Evolutionary conservation across 495 filamentous ascomycete genomes (phyloP), one percentile per base, ranked within the genome.

Genomic region (Coniosporium apollinis): DNA sequence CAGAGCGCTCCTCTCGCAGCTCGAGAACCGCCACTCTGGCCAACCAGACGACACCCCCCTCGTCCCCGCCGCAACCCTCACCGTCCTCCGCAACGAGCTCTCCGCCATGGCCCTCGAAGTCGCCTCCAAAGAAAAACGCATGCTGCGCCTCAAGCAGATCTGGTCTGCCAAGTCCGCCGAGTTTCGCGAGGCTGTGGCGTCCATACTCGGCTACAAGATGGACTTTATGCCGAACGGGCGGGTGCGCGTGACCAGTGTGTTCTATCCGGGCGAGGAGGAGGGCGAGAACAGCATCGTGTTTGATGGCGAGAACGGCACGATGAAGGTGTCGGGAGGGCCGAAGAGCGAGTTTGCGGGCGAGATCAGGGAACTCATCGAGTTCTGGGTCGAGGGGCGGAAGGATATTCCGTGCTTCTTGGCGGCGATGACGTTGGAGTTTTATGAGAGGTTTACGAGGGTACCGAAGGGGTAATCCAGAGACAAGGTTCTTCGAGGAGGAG

Each of bases 271-370:
- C 25, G 59, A 57, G 22, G 66, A 69, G 60, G 29, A 69, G 52
- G 68, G 81, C 53, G 81, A 83, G 65, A 91, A 87, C 43, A 83
- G 76, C 31, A 92, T 99, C 40, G 72, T 94, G 1, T 96, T 99
- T 57, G 89, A 99, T 59, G 91, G 87, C 16, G 87, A 96, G 56
- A 78, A 79, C 42, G 76, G 89, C 18, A 94, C 82, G 16, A 97
- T 97, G 89, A 96, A 96, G 63, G 78, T 96, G 39, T 77, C 75
- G 11, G 89, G 89, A 4, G 89, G 89, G 0, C 82, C 83, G 3
- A 71, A 82, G 47, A 86, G 79, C 48, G 65, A 66, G 19, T 97
- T 97, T 57, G 87, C 84, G 17, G 60, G 70, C 41, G 74, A 83
- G 56, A 89, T 96, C 21, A 71, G 67, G 45, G 76, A 78, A 35